Evolutionary conservation across 352 stramenopile genomes (phyloP).

Genomic region (Aphanomyces astaci): DNA sequence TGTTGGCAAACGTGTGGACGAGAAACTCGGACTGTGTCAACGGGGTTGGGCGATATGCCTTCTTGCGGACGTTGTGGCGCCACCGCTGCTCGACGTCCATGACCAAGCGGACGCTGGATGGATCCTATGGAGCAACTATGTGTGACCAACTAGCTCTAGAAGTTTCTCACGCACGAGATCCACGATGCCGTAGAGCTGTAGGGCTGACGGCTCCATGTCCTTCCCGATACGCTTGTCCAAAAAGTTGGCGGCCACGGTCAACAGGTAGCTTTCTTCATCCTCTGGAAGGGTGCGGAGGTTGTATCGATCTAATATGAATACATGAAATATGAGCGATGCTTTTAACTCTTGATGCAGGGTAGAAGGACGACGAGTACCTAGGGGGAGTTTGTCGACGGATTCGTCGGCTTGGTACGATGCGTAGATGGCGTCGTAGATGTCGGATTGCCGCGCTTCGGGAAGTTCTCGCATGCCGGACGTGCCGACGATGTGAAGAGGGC

Average conservation of each 20-base stretch:
- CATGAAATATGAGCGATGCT: too few relatives aligned
- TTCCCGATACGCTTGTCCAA: conserved; percentile 14
- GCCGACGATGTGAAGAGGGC: conserved; percentile 9
- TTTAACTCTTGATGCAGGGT: background rate
- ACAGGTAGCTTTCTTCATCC: conserved; percentile 12
- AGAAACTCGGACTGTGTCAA: background rate
- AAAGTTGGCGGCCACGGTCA: conserved; percentile 11
- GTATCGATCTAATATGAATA: conserved; percentile 2
- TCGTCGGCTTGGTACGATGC: background rate
- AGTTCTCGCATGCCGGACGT: conserved; percentile 10
- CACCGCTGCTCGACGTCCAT: conserved; percentile 19
- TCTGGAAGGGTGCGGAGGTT: conserved; percentile 7
- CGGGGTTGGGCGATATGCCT: background rate
- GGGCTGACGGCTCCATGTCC: background rate
- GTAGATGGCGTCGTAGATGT: conserved; percentile 17
- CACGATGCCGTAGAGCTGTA: conserved; percentile 11
- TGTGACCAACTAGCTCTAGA: background rate
- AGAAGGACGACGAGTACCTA: background rate
- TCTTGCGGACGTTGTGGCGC: conserved; percentile 6
- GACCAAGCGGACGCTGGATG: background rate
- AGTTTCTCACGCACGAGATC: background rate
- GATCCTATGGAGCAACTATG: background rate
- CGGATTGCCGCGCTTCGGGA: background rate
- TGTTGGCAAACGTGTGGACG: conserved; percentile 8
- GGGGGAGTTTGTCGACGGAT: background rate